phyloP scores from a whole-genome alignment of 345 rosid species.

The Boechera divaricarpa region DNA sequence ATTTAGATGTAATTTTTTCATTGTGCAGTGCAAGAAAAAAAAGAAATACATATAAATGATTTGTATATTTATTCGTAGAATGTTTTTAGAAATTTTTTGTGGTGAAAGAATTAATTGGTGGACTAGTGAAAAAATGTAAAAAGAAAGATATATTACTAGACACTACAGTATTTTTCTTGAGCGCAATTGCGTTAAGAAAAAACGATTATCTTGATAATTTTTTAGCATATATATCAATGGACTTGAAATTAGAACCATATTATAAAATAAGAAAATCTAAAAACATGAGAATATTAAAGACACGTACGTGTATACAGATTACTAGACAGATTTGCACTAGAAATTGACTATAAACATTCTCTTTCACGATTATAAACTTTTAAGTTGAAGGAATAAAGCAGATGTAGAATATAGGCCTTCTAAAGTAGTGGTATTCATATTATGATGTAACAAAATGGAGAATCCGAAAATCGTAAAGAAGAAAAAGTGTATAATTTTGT shows the following conservation, averaged over 20 bases:
- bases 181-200: background rate
- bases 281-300: slow-evolving; percentile 5
- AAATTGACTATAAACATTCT: background rate
- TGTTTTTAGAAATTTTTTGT: no score
- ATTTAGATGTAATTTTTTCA: no score
- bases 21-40: no score
- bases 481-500: background rate
- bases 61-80: no score
- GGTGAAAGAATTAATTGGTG: no score
- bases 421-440: slow-evolving; percentile 21
- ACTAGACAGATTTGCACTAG: background rate
- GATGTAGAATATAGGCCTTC: background rate
- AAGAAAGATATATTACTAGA: no score
- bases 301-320: slow-evolving; percentile 1
- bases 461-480: slow-evolving; percentile 7
- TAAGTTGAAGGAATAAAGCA: slow-evolving; percentile 3
- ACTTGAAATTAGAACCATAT: background rate
- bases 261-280: background rate
- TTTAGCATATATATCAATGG: background rate
- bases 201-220: background rate
- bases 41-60: no score
- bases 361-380: background rate
- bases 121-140: no score
- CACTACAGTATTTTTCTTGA: background rate
- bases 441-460: slow-evolving; percentile 5